Percentiles rank a stretch among this genome's conserved stretches.
Conservation (phyloP, 306 rosid genomes). For the Parietaria judaica region DNA sequence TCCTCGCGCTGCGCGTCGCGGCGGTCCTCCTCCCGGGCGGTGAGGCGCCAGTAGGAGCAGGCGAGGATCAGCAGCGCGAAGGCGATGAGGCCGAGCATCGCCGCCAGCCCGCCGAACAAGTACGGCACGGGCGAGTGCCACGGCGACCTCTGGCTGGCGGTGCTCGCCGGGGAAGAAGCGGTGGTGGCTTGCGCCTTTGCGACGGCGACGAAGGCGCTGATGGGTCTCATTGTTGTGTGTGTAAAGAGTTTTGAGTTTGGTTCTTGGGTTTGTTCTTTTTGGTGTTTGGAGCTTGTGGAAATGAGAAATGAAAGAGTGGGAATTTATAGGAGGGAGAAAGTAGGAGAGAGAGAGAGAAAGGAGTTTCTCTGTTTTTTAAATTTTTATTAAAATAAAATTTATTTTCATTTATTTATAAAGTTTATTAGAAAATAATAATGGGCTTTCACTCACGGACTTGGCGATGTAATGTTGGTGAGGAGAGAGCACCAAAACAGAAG, state of each 20-base stretch:
- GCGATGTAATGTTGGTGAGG: slow-evolving; percentile 22
- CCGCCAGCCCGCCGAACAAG: slow-evolving; percentile 78
- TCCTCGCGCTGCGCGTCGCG: slow-evolving; percentile 3
- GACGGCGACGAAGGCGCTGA: not conserved
- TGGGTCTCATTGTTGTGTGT: slow-evolving; percentile 37
- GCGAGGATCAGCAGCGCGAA: slow-evolving; percentile 73
- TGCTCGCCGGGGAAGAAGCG: not conserved
- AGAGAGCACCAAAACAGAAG: not conserved
- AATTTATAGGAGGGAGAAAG: slow-evolving; percentile 35
- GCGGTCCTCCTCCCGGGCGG: slow-evolving; percentile 23
- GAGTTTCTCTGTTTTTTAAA: not conserved
- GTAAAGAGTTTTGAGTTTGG: not conserved
- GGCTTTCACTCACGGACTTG: slow-evolving; percentile 29
- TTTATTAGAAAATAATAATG: not conserved
- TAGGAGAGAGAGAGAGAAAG: not conserved
- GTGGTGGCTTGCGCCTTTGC: slow-evolving; percentile 2
- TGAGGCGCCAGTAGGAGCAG: slow-evolving; percentile 67
- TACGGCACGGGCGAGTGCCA: slow-evolving; percentile 96
- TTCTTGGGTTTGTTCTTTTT: not conserved
- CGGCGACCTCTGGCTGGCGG: slow-evolving; percentile 25
- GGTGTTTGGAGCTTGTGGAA: slow-evolving; percentile 19
- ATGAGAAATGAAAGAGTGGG: slow-evolving; percentile 2
- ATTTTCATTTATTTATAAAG: no score
- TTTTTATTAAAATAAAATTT: no score
- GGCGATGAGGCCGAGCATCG: slow-evolving; percentile 72